phyloP scores from a whole-genome alignment of 768 basidiomycete species.

The Auricularia sp. region DNA sequence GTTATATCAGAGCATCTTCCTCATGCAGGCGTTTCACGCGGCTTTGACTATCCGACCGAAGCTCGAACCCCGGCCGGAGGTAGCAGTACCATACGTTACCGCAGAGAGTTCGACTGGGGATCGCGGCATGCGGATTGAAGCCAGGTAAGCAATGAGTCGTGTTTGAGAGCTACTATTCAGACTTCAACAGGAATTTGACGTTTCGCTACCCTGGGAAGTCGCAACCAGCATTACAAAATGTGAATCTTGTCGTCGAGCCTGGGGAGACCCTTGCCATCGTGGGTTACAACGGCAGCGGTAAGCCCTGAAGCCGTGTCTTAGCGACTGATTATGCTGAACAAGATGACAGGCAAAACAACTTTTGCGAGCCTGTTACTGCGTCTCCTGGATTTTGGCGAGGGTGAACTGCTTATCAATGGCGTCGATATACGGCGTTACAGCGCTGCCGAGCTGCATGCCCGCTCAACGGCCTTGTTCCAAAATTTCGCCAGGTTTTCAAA shows the following conservation, averaged over 20 bases:
- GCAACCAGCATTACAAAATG: constrained; percentile 55
- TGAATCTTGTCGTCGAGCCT: constrained; percentile 58
- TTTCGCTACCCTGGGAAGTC: constrained; percentile 73
- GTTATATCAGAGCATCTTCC: constrained; percentile 78
- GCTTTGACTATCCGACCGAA: constrained; percentile 60
- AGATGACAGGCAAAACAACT: constrained; percentile 65
- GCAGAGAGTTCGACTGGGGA: constrained; percentile 16
- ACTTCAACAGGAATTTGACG: constrained; percentile 38
- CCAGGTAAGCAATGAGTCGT: constrained; percentile 37
- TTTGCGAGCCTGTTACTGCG: constrained; percentile 74
- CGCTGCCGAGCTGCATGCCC: constrained; percentile 63
- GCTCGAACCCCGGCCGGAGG: constrained; percentile 50
- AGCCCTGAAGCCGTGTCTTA: no score
- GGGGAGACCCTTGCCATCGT: constrained; percentile 82
- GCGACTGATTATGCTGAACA: background rate
- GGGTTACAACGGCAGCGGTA: constrained; percentile 24
- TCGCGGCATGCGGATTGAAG: constrained; percentile 61
- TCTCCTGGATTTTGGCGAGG: constrained; percentile 64
- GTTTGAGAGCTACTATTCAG: constrained; percentile 2
- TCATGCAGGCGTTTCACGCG: constrained; percentile 79
- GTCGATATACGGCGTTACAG: constrained; percentile 53
- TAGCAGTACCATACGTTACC: constrained; percentile 37
- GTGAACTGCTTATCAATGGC: constrained; percentile 59
- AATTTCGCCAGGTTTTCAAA: constrained; percentile 67
- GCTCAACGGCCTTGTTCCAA: constrained; percentile 75